Percentiles rank a stretch among this genome's conserved stretches.
Evolutionary conservation across 2,329 filamentous ascomycete genomes (phyloP).

Genomic region (Fusarium oligoseptatum): DNA sequence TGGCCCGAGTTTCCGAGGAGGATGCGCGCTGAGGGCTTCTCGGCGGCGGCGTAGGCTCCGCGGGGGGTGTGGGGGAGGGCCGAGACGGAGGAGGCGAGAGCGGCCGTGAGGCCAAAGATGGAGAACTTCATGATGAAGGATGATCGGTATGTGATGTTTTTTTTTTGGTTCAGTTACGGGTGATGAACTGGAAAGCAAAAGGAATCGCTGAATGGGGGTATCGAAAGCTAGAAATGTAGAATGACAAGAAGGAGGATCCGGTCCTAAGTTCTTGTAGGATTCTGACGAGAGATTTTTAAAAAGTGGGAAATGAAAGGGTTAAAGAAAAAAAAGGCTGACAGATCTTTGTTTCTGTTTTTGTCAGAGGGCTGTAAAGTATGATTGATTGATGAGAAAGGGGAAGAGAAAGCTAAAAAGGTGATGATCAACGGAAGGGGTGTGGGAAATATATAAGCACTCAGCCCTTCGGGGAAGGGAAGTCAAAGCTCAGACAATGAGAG

Average conservation of each 20-base stretch:
- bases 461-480: no score
- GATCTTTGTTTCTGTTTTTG: background rate
- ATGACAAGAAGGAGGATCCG: background rate
- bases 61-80: slow-evolving; percentile 33
- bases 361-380: background rate
- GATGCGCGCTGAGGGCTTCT: slow-evolving; percentile 45
- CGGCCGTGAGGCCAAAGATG: slow-evolving; percentile 36
- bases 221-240: background rate
- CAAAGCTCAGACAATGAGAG: background rate
- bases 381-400: background rate
- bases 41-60: slow-evolving; percentile 21
- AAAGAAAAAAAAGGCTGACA: background rate
- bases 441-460: slow-evolving; percentile 1
- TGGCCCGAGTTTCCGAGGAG: slow-evolving; percentile 57
- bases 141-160: background rate
- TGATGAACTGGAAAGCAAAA: background rate
- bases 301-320: background rate
- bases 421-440: background rate
- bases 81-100: slow-evolving; percentile 33
- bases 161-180: slow-evolving; percentile 10
- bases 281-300: background rate
- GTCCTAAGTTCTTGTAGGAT: background rate
- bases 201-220: background rate
- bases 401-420: background rate
- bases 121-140: slow-evolving; percentile 34